A percentile compares a stretch with the other conserved stretches of the same genome.
Evolutionary conservation across 2,329 filamentous ascomycete species (phyloP).

Genomic region (Paecilomyces fulvus): DNA sequence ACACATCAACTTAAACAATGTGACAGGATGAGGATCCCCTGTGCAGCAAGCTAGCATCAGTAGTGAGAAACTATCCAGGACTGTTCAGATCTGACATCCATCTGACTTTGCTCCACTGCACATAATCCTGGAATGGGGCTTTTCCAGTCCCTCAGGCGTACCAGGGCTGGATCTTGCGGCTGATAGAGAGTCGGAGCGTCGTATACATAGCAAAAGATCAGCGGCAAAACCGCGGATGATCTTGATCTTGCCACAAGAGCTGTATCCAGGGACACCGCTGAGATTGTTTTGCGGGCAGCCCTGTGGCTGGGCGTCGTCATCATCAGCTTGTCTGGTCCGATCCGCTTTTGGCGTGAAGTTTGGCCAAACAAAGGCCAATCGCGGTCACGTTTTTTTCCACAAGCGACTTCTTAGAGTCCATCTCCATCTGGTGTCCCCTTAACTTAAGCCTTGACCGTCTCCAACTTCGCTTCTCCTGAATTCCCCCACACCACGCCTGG

Average conservation of each 20-base stretch:
- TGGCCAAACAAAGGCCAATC: not conserved
- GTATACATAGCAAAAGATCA: not conserved
- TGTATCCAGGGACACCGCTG: not conserved
- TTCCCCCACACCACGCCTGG: slow-evolving; percentile 11
- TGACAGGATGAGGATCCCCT: not conserved
- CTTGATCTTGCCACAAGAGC: not conserved
- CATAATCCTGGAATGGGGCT: not conserved
- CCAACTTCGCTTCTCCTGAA: slow-evolving; percentile 12
- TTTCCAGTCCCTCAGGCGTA: slow-evolving; percentile 1
- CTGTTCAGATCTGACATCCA: not conserved
- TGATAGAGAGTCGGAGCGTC: not conserved
- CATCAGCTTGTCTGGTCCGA: not conserved
- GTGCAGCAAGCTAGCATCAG: not conserved
- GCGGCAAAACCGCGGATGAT: not conserved
- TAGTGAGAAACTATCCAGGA: not conserved
- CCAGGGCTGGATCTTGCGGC: not conserved
- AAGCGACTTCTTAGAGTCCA: not conserved
- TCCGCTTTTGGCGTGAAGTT: not conserved
- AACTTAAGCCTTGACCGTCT: not conserved
- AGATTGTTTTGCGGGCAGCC: not conserved
- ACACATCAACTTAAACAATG: not conserved
- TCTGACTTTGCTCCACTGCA: not conserved
- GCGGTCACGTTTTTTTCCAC: not conserved
- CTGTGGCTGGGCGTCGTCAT: not conserved
- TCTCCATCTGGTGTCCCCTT: slow-evolving; percentile 1